Evolutionary conservation across 441 rosid species (phyloP), one percentile per base, ranked within the genome.

Genomic region (Cnidoscolus chayamansa): DNA sequence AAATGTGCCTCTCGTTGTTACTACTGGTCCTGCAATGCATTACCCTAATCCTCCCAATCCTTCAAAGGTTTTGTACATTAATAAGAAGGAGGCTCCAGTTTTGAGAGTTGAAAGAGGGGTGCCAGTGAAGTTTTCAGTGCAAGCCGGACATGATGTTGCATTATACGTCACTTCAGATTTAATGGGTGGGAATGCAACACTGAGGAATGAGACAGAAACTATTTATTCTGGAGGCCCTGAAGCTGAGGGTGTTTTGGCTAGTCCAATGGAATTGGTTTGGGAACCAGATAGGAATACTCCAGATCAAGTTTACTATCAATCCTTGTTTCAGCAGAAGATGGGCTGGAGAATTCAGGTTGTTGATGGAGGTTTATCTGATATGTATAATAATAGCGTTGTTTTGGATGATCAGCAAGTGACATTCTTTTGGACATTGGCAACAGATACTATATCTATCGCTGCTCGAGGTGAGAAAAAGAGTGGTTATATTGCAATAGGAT

Each of bases 301-400:
- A 1, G 94, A 94, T 80, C 88, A 83, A 71, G 96, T 94, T 55
- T 90, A 89, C 75, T 92, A 92, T 78, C 97, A 92, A 37, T 94
- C 97, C 2, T 69, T 88, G 73, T 94, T 68, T 81, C 87, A 92
- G 72, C 87, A 80, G 78, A 92, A 94, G 82, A 92, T 92, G 97
- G 99, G 99, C n/a, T 94, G 99, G 99, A 89, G 82, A 77, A 85
- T 94, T 80, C 86, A 92, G 87, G 99, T 92, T 71, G 98, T 94
- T 53, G 99, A 94, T 65, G 99, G 99, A 2, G 99, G 99, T 72
- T 84, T 94, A 31, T 82, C 99, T 13, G 98, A 92, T 84, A 94
- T 94, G 97, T 94, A 94, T 73, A 88, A 89, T 80, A 90, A 76
- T 80, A 92, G 93, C 64, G 98, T 90, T 37, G 72, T 89, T 69